Evolutionary conservation across 208 protist genomes (phyloP).

Genomic region (Trypanosomatidae sp.): DNA sequence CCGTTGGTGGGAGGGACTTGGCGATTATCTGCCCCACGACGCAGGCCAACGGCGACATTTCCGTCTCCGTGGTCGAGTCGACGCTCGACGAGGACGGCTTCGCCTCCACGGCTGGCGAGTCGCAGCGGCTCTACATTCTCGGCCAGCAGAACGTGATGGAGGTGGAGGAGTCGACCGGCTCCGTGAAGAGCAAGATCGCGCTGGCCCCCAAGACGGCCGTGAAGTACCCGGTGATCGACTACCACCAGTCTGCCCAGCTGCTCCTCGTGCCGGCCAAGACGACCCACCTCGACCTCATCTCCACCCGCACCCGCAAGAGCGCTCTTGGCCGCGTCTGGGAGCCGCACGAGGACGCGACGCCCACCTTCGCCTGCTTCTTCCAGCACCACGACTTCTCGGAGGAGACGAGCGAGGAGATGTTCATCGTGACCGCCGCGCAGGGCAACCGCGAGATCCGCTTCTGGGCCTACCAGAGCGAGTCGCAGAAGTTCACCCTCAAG

Average conservation of each 20-base stretch:
- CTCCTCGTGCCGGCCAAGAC: slow-evolving; percentile 70
- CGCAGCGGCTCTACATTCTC: slow-evolving; percentile 63
- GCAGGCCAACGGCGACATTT: slow-evolving; percentile 71
- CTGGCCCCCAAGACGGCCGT: slow-evolving; percentile 59
- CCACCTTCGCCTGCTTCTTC: slow-evolving; percentile 85
- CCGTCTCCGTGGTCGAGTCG: slow-evolving; percentile 38
- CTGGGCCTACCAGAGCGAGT: slow-evolving; percentile 71
- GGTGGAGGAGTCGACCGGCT: slow-evolving; percentile 56
- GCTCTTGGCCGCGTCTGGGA: slow-evolving; percentile 78
- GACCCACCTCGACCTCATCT: slow-evolving; percentile 78
- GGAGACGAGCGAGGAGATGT: slow-evolving; percentile 45
- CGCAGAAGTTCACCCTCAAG: slow-evolving; percentile 75
- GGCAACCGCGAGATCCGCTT: slow-evolving; percentile 84
- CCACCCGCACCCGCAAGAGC: slow-evolving; percentile 54
- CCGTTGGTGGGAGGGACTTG: slow-evolving; percentile 63
- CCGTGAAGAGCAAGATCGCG: slow-evolving; percentile 32
- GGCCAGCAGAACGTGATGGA: slow-evolving; percentile 61
- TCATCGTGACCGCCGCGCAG: slow-evolving; percentile 75
- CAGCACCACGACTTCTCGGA: slow-evolving; percentile 56
- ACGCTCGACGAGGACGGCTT: slow-evolving; percentile 56
- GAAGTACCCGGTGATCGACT: slow-evolving; percentile 69
- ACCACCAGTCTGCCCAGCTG: slow-evolving; percentile 55
- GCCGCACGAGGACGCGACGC: slow-evolving; percentile 67
- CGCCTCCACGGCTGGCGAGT: slow-evolving; percentile 54
- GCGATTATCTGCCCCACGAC: slow-evolving; percentile 58